These are phyloP conservation scores for Multifurca ochricompacta DNA, from an alignment of 768 basidiomycete species.

Conservation along the genomic window DNA sequence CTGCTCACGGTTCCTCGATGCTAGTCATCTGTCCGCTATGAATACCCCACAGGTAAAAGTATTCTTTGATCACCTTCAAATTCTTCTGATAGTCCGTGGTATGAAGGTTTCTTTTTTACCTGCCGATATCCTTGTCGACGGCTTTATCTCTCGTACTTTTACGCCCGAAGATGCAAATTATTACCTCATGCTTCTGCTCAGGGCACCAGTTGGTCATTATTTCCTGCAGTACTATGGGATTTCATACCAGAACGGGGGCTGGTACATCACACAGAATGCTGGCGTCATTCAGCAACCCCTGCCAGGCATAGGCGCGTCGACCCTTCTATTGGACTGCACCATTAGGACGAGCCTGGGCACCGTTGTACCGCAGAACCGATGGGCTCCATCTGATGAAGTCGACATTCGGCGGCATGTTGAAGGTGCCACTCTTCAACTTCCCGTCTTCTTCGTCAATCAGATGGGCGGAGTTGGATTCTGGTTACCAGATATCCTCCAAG, in stretches of 20 bases:
- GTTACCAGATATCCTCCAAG: constrained; percentile 2
- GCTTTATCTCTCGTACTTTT: neutral
- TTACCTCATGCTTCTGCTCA: constrained; percentile 1
- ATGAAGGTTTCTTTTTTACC: neutral
- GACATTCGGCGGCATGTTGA: constrained; percentile 5
- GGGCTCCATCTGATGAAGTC: constrained; percentile 2
- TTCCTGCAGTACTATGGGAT: neutral
- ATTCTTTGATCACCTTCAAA: neutral
- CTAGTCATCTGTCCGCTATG: neutral
- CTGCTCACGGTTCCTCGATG: neutral
- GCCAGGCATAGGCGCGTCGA: neutral
- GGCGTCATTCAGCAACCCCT: neutral
- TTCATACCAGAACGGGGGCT: neutral
- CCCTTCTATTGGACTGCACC: neutral
- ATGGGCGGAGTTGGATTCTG: neutral
- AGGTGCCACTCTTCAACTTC: neutral
- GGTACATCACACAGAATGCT: neutral
- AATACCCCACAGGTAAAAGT: neutral
- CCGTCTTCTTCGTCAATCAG: neutral
- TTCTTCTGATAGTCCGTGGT: neutral
- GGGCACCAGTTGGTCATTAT: neutral
- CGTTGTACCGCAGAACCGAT: constrained; percentile 7
- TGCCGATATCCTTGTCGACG: constrained; percentile 1
- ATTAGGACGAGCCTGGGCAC: neutral
- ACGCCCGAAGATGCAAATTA: neutral